Conservation (phyloP, 495 filamentous ascomycete species). For the Aspergillus funiculosus region DNA sequence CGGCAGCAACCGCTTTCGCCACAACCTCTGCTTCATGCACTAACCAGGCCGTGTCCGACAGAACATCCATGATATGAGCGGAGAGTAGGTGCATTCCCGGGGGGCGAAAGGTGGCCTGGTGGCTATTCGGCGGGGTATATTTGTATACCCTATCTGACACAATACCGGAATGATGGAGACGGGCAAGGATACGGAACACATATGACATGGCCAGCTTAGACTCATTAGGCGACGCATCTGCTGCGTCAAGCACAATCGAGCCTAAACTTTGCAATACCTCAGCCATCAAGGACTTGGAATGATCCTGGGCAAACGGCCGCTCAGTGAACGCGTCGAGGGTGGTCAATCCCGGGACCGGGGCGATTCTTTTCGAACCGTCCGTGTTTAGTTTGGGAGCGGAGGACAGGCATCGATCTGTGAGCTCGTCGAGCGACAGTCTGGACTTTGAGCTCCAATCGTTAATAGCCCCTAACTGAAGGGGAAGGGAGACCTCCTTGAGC, state of each 20-base stretch:
- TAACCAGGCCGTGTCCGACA: constrained; percentile 58
- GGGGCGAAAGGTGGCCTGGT: constrained; percentile 44
- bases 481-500: constrained; percentile 9
- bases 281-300: constrained; percentile 23
- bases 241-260: constrained; percentile 48
- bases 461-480: constrained; percentile 17
- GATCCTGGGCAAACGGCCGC: constrained; percentile 21
- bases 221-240: constrained; percentile 35
- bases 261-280: constrained; percentile 45
- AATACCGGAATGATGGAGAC: constrained; percentile 52
- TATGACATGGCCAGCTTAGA: constrained; percentile 48
- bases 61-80: constrained; percentile 51
- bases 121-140: constrained; percentile 29
- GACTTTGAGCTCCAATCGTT: constrained; percentile 22
- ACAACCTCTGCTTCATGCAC: constrained; percentile 44
- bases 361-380: not conserved
- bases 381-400: not conserved
- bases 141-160: constrained; percentile 57
- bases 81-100: constrained; percentile 54
- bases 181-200: constrained; percentile 54
- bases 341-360: constrained; percentile 1
- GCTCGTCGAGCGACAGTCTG: constrained; percentile 28
- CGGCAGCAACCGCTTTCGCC: constrained; percentile 39
- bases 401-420: constrained; percentile 19
- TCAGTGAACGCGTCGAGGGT: constrained; percentile 24